Base-by-base conservation (phyloP, 495 filamentous ascomycete genomes). In the Penicillium flavigenum region DNA sequence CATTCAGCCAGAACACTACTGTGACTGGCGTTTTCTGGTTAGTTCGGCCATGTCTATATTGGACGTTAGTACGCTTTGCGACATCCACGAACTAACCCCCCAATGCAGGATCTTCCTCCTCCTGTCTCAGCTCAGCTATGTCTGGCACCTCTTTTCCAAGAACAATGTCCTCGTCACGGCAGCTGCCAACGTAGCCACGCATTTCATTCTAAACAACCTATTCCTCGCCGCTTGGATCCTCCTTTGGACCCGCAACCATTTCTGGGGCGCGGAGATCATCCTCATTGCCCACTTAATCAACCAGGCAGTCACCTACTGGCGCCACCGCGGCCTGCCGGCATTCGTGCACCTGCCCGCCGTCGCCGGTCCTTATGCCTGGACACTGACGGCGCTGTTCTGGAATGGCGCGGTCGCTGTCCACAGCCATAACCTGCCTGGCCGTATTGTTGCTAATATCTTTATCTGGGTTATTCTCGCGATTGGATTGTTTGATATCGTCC, bases 201-300 rank as follows among this genome's bases (percentile, higher is more conserved):
- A 96, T 75, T 96, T 92, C 72, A 92, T 94, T 67, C 56, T 89
- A 63, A 86, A 87, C 78, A 96, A 95, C 75, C 71, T 96, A 12
- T 81, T 96, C 47, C 77, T 88, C 63, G 86, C 90, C 49, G 81
- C 76, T 47, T 95, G 89, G 75, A 81, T 95, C 38, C 83, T 92
- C 74, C 84, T 96, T 54, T 95, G 92, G 81, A 85, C 87, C 24
- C 85, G 87, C 59, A 81, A 77, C 46, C 77, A 86, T 70, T 92
- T 92, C 73, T 86, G 81, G 82, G 64, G 72, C 32, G 81, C 88
- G 20, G 88, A 93, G 76, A 42, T 92, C 46, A 76, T 95, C 61
- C 71, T 94, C 58, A 76, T 91, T 57, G 73, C 88, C 74, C 91
- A 96, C 73, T 88, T 92, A 67, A 73, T 90, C 74, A 92, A 95